Conservation (phyloP, 495 filamentous ascomycete species). For the Aspergillus carlsbadensis region DNA sequence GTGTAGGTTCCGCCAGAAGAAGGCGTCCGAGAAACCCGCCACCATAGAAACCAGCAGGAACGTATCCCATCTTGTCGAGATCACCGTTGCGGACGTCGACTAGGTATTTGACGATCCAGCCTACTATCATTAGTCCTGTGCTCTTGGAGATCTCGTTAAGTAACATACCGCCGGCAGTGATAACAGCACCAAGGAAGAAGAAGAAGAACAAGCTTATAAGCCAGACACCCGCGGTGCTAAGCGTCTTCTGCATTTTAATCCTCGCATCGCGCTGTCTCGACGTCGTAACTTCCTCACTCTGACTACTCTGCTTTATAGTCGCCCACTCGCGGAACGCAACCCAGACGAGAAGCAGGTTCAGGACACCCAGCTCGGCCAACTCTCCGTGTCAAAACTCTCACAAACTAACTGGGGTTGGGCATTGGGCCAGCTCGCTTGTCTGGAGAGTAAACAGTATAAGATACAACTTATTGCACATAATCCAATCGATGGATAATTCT, state of each 20-base stretch:
- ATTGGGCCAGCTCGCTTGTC: no score
- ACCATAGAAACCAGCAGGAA: slow-evolving; percentile 31
- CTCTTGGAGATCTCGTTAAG: no score
- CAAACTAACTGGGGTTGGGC: no score
- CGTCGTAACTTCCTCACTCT: neutral
- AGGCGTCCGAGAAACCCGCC: slow-evolving; percentile 29
- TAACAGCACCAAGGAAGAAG: slow-evolving; percentile 31
- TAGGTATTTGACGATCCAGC: slow-evolving; percentile 35
- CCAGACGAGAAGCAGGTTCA: slow-evolving; percentile 21
- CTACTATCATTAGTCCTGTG: no score
- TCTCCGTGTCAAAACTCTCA: no score
- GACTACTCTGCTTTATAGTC: neutral
- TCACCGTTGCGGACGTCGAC: slow-evolving; percentile 30
- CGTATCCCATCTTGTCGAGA: slow-evolving; percentile 31
- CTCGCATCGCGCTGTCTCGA: slow-evolving; percentile 12
- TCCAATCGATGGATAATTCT: no score
- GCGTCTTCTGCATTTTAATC: slow-evolving; percentile 25
- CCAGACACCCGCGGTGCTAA: slow-evolving; percentile 28
- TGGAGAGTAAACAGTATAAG: no score
- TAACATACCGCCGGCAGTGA: slow-evolving; percentile 28
- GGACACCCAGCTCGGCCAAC: slow-evolving; percentile 23
- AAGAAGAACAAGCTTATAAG: slow-evolving; percentile 34
- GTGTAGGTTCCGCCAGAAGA: slow-evolving; percentile 28
- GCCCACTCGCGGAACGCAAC: slow-evolving; percentile 26
- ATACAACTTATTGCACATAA: no score